Evolutionary conservation across 352 stramenopile genomes (phyloP), one percentile per base, ranked within the genome.

Genomic region (Pythium chondricola): DNA sequence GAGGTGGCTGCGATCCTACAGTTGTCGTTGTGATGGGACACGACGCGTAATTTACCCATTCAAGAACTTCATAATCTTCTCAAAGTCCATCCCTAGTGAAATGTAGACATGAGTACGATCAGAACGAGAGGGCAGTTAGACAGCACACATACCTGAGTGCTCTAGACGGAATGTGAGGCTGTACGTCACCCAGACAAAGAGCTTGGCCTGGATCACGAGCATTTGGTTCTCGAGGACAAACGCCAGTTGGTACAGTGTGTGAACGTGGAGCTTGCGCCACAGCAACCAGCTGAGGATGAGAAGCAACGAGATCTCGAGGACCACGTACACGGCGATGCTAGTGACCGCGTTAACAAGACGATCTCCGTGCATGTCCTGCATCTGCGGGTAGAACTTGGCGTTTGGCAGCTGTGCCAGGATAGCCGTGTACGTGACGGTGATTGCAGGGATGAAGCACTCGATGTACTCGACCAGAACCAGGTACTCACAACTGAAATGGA

Each of bases 221-320:
- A 52, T 59, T 4, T 73, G 63, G 0, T 43, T 63, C 35, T 83
- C 64, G 16, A 78, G 44, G 29, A 83, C 71, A 35, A 83, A 83
- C n/a, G 51, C 66, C 9, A 80, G 42, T n/a, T 74, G 66, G n/a
- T 69, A 67, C 13, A 83, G 48, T 1, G 59, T 48, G 36, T 51
- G 6, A 14, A 57, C 42, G n/a, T 17, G 14, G 11, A 68, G 40
- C 14, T 46, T 25, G 5, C 36, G 24, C 16, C 20, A 16, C 11
- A 64, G 6, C 4, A 57, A 6, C 1, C 20, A 16, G 18, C 41
- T 18, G 3, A 64, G 37, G 2, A 40, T 8, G 21, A 58, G 20
- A 14, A 61, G 29, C 39, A 45, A 58, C 14, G 43, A 16, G n/a
- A 61, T 14, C 25, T 61, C 56, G 5, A 63, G 42, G 1, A 29